phyloP scores from a whole-genome alignment of 495 filamentous ascomycete genomes.

The Friedmanniomyces simplex region DNA sequence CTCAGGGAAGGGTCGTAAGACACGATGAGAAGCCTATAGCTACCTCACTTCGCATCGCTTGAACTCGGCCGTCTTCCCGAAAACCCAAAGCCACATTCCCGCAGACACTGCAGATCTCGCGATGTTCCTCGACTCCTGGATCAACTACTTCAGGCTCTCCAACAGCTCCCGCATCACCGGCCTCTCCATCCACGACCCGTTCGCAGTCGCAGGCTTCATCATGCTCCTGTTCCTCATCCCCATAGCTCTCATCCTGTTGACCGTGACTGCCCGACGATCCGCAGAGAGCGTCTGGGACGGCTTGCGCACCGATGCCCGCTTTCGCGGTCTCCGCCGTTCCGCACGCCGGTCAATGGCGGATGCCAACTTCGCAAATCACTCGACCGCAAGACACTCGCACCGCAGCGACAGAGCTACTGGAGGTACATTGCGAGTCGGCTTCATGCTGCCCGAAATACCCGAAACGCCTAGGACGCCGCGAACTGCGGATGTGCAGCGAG shows the following conservation, averaged over 20 bases:
- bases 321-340: neutral
- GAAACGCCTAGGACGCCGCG: neutral
- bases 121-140: conserved; percentile 5
- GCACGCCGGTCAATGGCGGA: neutral
- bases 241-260: conserved; percentile 1
- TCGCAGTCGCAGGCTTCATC: conserved; percentile 9
- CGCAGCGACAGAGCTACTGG: neutral
- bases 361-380: neutral
- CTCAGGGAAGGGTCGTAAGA: too few species aligned
- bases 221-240: neutral
- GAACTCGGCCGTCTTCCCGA: too few species aligned
- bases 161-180: conserved; percentile 4
- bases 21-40: too few species aligned
- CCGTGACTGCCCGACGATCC: conserved; percentile 2
- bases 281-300: conserved; percentile 5
- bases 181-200: conserved; percentile 5
- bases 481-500: neutral
- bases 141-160: neutral
- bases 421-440: conserved; percentile 1
- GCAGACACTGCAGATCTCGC: too few species aligned
- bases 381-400: neutral
- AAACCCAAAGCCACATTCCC: too few species aligned
- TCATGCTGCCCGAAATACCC: neutral
- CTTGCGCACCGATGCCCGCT: neutral
- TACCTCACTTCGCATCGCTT: too few species aligned